Conservation (phyloP, 2,329 filamentous ascomycete genomes). For the Parafenestella ontariensis region DNA sequence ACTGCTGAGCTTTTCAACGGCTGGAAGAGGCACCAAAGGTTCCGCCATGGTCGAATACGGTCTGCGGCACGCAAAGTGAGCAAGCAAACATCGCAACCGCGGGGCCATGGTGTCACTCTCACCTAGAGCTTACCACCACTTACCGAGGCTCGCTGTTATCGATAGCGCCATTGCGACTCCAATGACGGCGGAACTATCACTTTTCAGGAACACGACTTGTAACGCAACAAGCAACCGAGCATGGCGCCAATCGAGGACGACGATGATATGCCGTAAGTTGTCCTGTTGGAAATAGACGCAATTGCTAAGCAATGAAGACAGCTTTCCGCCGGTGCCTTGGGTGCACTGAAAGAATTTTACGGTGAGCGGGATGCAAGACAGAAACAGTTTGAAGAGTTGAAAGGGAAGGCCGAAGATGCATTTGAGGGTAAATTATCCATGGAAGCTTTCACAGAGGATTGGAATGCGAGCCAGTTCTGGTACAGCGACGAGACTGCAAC, state of each 20-base stretch:
- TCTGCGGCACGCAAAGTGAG: slow-evolving; percentile 24
- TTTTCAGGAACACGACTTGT: slow-evolving; percentile 25
- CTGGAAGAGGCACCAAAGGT: slow-evolving; percentile 69
- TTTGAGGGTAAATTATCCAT: slow-evolving; percentile 63
- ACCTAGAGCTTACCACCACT: slow-evolving; percentile 8
- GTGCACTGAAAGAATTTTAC: slow-evolving; percentile 76
- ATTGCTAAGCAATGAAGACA: slow-evolving; percentile 53
- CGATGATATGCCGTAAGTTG: slow-evolving; percentile 46
- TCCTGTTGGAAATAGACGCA: neutral
- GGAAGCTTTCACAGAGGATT: slow-evolving; percentile 78
- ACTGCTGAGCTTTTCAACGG: slow-evolving; percentile 79
- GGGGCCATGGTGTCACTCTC: slow-evolving; percentile 33
- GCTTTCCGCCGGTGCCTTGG: slow-evolving; percentile 71
- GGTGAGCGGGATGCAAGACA: slow-evolving; percentile 71
- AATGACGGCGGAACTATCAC: slow-evolving; percentile 22
- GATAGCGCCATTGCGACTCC: slow-evolving; percentile 25
- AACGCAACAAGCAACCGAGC: slow-evolving; percentile 7
- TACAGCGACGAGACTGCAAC: slow-evolving; percentile 76
- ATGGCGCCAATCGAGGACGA: slow-evolving; percentile 41
- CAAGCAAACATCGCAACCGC: slow-evolving; percentile 29
- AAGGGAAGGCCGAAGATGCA: slow-evolving; percentile 65
- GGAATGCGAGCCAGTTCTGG: slow-evolving; percentile 87
- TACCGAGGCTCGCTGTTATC: slow-evolving; percentile 38
- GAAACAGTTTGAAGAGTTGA: slow-evolving; percentile 73
- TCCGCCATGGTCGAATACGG: slow-evolving; percentile 62